Evolutionary conservation across 2,329 filamentous ascomycete genomes (phyloP), one percentile per base, ranked within the genome.

Genomic region (Xylaria sp.): DNA sequence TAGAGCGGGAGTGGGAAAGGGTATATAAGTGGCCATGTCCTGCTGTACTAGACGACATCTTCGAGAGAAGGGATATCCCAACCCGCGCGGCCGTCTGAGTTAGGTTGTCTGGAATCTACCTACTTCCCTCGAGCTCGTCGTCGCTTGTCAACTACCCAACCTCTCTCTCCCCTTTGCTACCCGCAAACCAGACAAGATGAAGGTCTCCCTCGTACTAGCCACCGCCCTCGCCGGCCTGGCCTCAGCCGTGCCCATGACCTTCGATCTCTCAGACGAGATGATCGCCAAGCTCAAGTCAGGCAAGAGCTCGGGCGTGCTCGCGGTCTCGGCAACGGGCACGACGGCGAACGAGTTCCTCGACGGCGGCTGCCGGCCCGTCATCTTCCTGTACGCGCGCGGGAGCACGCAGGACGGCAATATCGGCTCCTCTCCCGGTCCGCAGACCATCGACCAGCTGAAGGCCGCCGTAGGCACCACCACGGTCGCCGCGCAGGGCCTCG

Each of bases 371-470:
- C 76, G 78, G 23, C 72, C 75, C 25, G 75, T 81, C 1, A 80
- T 79, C 37, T 80, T 83, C 48, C 79, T 83, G 62, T 82, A 78
- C 55, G 81, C 81, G 2, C 79, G 81, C 23, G 81, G 80, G 1
- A 81, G 78, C 2, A 79, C 77, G 10, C 81, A 83, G 60, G 65
- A 74, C 0, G 81, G 81, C 54, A 82, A 82, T 63, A 73, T 82
- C 63, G 77, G 77, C 23, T 69, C 69, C 12, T 70, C 73, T 6
- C 77, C 77, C 10, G 77, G 77, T 0, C 75, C 76, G 61, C 71
- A 79, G 4, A 82, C 81, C 1, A 89, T 91, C 66, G 78, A 79
- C 6, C 81, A 85, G 59, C 82, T 92, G 16, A 88, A 84, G 3
- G 75, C 81, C 1, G 79, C 83, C 16, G 64, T 76, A 10, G 73